Evolutionary conservation across 106 monocot genomes (phyloP), one percentile per base, ranked within the genome.

Genomic region (Allium cepa): DNA sequence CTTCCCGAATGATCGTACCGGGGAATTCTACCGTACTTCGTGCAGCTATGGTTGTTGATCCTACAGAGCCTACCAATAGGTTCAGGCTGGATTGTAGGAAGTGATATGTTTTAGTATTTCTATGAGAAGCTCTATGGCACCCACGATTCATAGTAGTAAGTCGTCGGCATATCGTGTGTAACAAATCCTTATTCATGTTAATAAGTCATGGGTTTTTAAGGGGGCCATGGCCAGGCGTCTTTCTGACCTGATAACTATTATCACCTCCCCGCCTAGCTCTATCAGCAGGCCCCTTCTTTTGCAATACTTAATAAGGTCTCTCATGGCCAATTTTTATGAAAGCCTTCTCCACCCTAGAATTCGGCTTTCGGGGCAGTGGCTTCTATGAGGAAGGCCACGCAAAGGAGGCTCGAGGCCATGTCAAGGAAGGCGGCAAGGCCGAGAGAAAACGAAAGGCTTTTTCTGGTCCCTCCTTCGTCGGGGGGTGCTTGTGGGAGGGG

Each of bases 381-480:
- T 68, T 68, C 55, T 68, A 68, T 56, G 68, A 68, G 68, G 68
- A 68, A 68, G 55, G 68, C 55, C 11, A 28, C 27, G 55, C 68
- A 68, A 68, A 68, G 53, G 68, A 55, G 68, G 68, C 68, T 56
- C 53, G 68, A 62, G 61, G 61, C 27, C 61, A 27, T 62, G 26
- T 62, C 36, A 62, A 62, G 11, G 61, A 62, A 18, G 61, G 61
- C 61, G 61, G 26, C 61, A 62, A 62, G 18, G 18, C 9, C 61
- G 63, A 17, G 46, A 47, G 7, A 12, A 46, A 62, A 62, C 61
- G 26, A 62, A 62, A 62, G 61, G 61, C 26, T 8, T 62, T 62
- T 27, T 7, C 8, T 12, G 16, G 13, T 27, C 61, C 16, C 61
- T 17, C 9, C 58, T 58, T 58, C n/a, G 58, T 6, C n/a, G n/a